Evolutionary conservation across 371 early-diverging fungal genomes (phyloP).

Genomic region (Capillidium heterosporum): DNA sequence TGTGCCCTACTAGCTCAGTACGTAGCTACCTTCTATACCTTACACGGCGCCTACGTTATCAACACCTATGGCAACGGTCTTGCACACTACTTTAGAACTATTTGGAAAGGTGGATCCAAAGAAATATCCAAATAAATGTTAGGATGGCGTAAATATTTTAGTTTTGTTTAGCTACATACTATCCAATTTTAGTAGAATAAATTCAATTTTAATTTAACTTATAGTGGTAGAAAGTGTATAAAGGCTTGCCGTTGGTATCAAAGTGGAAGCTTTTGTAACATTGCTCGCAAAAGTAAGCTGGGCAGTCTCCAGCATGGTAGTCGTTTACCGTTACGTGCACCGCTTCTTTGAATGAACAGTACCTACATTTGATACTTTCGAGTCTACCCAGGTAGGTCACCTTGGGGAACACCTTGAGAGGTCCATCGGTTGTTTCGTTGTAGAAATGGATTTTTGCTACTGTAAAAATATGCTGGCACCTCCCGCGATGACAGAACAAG

Average conservation of each 20-base stretch:
- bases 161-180: too few species aligned
- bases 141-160: too few species aligned
- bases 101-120: neutral
- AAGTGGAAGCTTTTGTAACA: conserved; percentile 59
- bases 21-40: neutral
- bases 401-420: conserved; percentile 26
- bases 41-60: neutral
- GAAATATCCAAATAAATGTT: too few species aligned
- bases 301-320: conserved; percentile 44
- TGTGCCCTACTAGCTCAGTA: neutral
- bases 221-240: conserved; percentile 16
- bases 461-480: conserved; percentile 52
- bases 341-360: conserved; percentile 46
- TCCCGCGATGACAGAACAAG: conserved; percentile 45
- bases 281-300: conserved; percentile 51
- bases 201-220: too few species aligned
- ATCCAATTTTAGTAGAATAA: too few species aligned
- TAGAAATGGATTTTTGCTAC: conserved; percentile 28
- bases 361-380: conserved; percentile 32
- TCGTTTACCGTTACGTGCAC: conserved; percentile 46
- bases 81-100: neutral
- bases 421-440: conserved; percentile 18
- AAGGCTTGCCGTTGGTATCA: conserved; percentile 24
- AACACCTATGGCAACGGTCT: neutral
- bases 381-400: conserved; percentile 22